Evolutionary conservation across 78 protist genomes (phyloP).

Genomic region (slime mould (Dictyostelium discoideum)): dicty_2.7 NC_007089.4:2769501-2770000

Average conservation of each 20-base stretch:
- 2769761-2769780: slow-evolving; percentile 70
- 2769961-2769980: neutral
- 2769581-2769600: slow-evolving; percentile 83
- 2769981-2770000: neutral
- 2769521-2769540: slow-evolving; percentile 79
- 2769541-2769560: slow-evolving; percentile 55
- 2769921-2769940: slow-evolving; percentile 62
- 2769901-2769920: slow-evolving; percentile 85
- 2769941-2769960: slow-evolving; percentile 55
- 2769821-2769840: slow-evolving; percentile 18
- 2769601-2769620: slow-evolving; percentile 74
- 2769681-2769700: slow-evolving; percentile 19
- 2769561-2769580: slow-evolving; percentile 66
- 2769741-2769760: slow-evolving; percentile 51
- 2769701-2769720: slow-evolving; percentile 1
- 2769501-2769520: slow-evolving; percentile 51
- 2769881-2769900: slow-evolving; percentile 81
- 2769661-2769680: slow-evolving; percentile 39
- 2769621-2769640: slow-evolving; percentile 76
- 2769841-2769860: slow-evolving; percentile 49
- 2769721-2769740: neutral
- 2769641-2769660: slow-evolving; percentile 12
- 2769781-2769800: slow-evolving; percentile 74
- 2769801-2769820: slow-evolving; percentile 66
- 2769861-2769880: slow-evolving; percentile 82